Conservation (phyloP, 306 rosid species). For the Inga oerstediana region DNA sequence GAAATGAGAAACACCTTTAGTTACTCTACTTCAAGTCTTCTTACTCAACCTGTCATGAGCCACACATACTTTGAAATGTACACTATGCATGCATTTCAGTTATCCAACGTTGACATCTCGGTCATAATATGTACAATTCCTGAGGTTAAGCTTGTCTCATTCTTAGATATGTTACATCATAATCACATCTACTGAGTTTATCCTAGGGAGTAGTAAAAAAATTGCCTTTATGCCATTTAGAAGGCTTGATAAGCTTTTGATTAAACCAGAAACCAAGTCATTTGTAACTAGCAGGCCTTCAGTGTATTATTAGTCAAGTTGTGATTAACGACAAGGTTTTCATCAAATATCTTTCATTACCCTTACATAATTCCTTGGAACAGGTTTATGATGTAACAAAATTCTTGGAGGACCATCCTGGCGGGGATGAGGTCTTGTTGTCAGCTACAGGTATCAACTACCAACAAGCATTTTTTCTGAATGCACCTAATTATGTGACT, state of each 20-base stretch:
- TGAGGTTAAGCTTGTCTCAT: background rate
- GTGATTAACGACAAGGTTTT: constrained; percentile 6
- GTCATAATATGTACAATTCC: background rate
- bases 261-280: background rate
- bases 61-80: background rate
- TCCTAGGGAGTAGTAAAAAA: background rate
- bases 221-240: constrained; percentile 4
- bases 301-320: background rate
- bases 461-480: background rate
- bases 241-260: background rate
- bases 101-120: background rate
- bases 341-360: constrained; percentile 8
- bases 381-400: constrained; percentile 81
- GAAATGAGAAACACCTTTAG: background rate
- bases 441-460: constrained; percentile 55
- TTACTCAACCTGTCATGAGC: background rate
- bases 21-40: background rate
- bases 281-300: background rate
- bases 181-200: background rate
- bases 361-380: constrained; percentile 8
- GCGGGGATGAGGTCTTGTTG: constrained; percentile 83
- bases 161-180: background rate
- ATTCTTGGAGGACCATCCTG: constrained; percentile 92
- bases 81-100: background rate
- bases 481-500: background rate